A percentile compares a stretch with the other conserved stretches of the same genome.
Conservation (phyloP, 805 yeast species). For the Candida ascalaphidarum region DNA sequence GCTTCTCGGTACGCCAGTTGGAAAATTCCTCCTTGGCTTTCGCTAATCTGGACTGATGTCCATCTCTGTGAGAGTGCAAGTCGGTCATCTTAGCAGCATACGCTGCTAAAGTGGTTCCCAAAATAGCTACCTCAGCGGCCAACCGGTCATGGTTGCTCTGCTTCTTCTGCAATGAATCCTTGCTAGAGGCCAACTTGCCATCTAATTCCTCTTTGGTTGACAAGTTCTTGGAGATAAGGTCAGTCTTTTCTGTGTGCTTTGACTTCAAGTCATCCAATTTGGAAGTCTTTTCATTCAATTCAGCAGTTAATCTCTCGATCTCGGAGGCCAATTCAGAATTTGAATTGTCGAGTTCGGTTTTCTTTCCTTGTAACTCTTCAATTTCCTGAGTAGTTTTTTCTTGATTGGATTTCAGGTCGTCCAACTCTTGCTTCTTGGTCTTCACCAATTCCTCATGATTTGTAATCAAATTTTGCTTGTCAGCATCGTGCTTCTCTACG, state of each 20-base stretch:
- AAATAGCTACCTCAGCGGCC: conserved; percentile 34
- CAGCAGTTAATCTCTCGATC: conserved; percentile 34
- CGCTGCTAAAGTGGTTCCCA: conserved; percentile 34
- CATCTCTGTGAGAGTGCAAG: conserved; percentile 30
- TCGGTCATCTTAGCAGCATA: conserved; percentile 34
- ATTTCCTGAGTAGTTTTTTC: conserved; percentile 35
- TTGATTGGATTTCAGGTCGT: conserved; percentile 32
- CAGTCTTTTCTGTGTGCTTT: conserved; percentile 21
- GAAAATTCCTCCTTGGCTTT: conserved; percentile 32
- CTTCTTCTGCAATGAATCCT: conserved; percentile 28
- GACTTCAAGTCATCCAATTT: conserved; percentile 23
- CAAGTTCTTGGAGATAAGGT: conserved; percentile 16
- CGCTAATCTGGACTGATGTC: conserved; percentile 23
- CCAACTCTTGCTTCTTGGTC: conserved; percentile 35
- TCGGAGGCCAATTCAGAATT: conserved; percentile 29
- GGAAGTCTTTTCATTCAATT: conserved; percentile 30
- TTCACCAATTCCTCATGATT: conserved; percentile 38
- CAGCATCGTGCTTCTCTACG: conserved; percentile 35
- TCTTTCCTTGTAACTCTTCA: conserved; percentile 36
- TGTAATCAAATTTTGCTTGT: conserved; percentile 32
- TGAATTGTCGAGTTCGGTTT: conserved; percentile 28
- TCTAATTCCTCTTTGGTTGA: conserved; percentile 35
- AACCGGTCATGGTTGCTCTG: conserved; percentile 28
- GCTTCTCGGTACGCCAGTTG: conserved; percentile 39
- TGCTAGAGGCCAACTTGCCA: conserved; percentile 23